Conservation (phyloP, 2,329 filamentous ascomycete species). For the Aspergillus ruber region DNA sequence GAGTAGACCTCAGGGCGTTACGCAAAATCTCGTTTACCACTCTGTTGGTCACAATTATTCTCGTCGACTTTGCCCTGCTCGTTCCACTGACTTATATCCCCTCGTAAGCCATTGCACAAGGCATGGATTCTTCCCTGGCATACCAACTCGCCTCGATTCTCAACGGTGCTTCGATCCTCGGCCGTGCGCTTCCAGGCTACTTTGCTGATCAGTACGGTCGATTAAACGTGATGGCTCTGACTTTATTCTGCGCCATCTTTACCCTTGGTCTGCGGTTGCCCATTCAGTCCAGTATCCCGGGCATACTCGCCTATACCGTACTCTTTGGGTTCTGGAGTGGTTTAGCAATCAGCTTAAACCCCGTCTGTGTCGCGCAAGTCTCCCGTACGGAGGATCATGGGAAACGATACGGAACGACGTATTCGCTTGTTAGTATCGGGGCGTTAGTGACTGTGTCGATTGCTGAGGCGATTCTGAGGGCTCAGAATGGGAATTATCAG, state of each 20-base stretch:
- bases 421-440: slow-evolving; percentile 17
- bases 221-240: slow-evolving; percentile 23
- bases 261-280: slow-evolving; percentile 19
- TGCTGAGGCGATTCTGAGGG: slow-evolving; percentile 12
- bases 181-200: slow-evolving; percentile 26
- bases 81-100: slow-evolving; percentile 31
- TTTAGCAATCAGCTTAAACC: slow-evolving; percentile 22
- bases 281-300: slow-evolving; percentile 4
- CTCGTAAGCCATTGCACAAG: slow-evolving; percentile 21
- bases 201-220: slow-evolving; percentile 26
- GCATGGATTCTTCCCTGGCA: slow-evolving; percentile 17
- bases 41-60: slow-evolving; percentile 23
- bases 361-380: slow-evolving; percentile 26
- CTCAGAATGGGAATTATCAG: slow-evolving; percentile 4
- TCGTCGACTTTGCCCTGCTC: slow-evolving; percentile 30
- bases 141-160: slow-evolving; percentile 27
- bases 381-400: slow-evolving; percentile 23
- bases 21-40: slow-evolving; percentile 15
- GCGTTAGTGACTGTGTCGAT: no score
- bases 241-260: slow-evolving; percentile 10
- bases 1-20: slow-evolving; percentile 16
- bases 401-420: slow-evolving; percentile 19
- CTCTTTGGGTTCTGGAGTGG: slow-evolving; percentile 23
- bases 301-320: slow-evolving; percentile 14
- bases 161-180: slow-evolving; percentile 24